Base-by-base conservation (phyloP, 1,284 basidiomycete genomes). In the Ganoderma multipileum region DNA sequence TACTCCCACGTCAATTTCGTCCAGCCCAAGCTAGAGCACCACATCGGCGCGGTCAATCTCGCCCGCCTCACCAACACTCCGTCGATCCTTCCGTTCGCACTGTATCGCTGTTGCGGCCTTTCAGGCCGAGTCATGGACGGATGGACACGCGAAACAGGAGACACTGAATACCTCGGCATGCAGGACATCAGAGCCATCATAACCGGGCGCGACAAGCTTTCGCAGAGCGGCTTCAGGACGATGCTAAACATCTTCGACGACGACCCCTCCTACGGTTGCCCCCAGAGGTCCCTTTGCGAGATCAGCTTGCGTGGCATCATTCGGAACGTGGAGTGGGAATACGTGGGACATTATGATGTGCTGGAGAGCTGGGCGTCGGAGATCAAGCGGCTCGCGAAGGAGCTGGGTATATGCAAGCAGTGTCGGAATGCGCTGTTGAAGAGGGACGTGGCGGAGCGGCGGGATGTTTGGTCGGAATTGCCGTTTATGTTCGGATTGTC, bases 1-100 rank as follows among this genome's bases (percentile, higher is more conserved):
- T 52, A 52, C 26, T 11, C 8, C 23, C 9, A 52, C 50, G 50
- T 28, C 50, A 52, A 52, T 12, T 12, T 52, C 26, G 9, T 28
- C 23, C 12, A 20, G 1, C 50, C 50, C 4, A 2, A 36, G 14
- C n/a, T 4, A 8, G 33, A 5, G 6, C 23, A 61, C 8, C 39
- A 47, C 33, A 55, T 63, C n/a, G 62, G n/a, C 26, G 62, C 38
- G 6, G 62, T 63, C 47, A 63, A 54, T 33, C 62, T 63, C 11
- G 62, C 62, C 9, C 50, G 62, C 5, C n/a, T 63, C 4, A 55
- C 52, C 9, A 30, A 55, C 33, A 55, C 47, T 6, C 33, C 33
- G 6, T 63, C 62, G 4, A 55, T 63, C 50, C 38, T 63, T 1
- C 44, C 62, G 5, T 7, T 47, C 44, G 44, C 44, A 7, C 44